phyloP scores from a whole-genome alignment of 2,329 filamentous ascomycete genomes.

The Chaetomium olivaceum region DNA sequence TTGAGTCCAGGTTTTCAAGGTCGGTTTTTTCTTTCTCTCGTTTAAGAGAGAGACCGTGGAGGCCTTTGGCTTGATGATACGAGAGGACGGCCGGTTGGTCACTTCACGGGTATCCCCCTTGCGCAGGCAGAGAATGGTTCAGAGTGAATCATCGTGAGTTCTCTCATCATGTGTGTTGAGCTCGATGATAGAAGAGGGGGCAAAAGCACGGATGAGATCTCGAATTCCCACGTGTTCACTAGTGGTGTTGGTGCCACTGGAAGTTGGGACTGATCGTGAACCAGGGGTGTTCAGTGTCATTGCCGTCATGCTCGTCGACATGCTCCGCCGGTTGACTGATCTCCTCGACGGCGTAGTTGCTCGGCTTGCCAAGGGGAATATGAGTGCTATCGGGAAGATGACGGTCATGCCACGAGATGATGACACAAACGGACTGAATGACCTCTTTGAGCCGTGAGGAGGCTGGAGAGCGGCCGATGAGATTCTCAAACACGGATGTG shows the following conservation, averaged over 20 bases:
- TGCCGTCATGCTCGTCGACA: not conserved
- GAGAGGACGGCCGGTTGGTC: not conserved
- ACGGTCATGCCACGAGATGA: not conserved
- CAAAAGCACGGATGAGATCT: not conserved
- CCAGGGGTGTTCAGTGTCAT: not conserved
- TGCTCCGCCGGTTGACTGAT: not conserved
- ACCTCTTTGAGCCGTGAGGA: not conserved
- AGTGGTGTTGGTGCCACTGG: not conserved
- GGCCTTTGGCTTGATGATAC: not conserved
- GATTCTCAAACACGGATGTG: not conserved
- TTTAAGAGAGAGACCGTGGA: not conserved
- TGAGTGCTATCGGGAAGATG: not conserved
- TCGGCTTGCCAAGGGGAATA: not conserved
- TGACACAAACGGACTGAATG: not conserved
- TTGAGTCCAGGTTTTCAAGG: not conserved
- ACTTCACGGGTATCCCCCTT: not conserved
- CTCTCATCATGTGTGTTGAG: not conserved
- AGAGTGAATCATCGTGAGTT: slow-evolving; percentile 4
- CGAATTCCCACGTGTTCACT: not conserved
- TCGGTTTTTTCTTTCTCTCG: not conserved
- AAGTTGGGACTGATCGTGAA: not conserved
- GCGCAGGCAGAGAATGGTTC: not conserved
- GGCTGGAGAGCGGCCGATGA: not conserved
- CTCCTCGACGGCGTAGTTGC: not conserved
- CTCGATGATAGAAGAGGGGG: not conserved